Base-by-base conservation (phyloP, 306 rosid genomes). In the Acacia crassicarpa region DNA sequence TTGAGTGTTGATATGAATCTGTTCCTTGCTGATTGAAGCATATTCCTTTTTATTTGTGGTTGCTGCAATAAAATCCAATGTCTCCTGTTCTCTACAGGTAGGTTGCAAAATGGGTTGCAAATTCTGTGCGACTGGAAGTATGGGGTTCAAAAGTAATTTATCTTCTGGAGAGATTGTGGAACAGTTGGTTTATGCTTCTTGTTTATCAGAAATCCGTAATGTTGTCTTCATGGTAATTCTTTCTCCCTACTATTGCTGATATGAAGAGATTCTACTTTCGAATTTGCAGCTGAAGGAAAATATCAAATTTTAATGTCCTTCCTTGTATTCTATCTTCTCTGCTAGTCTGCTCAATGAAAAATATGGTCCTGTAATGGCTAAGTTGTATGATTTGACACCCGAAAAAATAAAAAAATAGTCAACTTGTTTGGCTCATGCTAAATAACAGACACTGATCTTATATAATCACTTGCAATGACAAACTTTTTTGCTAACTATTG, bases 21-120 rank as follows among this genome's bases (percentile, higher is more conserved):
- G 35, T 40, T 61, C 77, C 12, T 25, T 41, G 20, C 49, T 54
- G 49, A 19, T 48, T 48, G 75, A 43, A 41, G 48, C 41, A 25
- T 49, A 38, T 75, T 23, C 40, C 51, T 40, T 61, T 75, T 54
- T 9, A 19, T 73, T 23, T 48, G 74, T 27, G 20, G 48, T 14
- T 30, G 63, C 15, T 69, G 22, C 63, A 44, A 45, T 67, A 56
- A 68, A 70, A 10, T 56, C 45, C 40, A 23, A 65, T 53, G 13
- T 16, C 63, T 61, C 49, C 45, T 40, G 46, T 72, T 69, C 25
- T 35, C 15, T 76, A 43, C 72, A 93, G 98, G 99, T 93, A 51
- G 99, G 99, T 38, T 95, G 99, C 89, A 95, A 95, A 86, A 93
- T 95, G 99, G 99, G 98, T 45, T 95, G 99, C 87, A 92, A 85